A percentile compares a stretch with the other conserved stretches of the same genome.
These are phyloP conservation scores for Acrocalymma vagum DNA, from an alignment of 2,329 filamentous ascomycete species.

Conservation along the genomic window DNA sequence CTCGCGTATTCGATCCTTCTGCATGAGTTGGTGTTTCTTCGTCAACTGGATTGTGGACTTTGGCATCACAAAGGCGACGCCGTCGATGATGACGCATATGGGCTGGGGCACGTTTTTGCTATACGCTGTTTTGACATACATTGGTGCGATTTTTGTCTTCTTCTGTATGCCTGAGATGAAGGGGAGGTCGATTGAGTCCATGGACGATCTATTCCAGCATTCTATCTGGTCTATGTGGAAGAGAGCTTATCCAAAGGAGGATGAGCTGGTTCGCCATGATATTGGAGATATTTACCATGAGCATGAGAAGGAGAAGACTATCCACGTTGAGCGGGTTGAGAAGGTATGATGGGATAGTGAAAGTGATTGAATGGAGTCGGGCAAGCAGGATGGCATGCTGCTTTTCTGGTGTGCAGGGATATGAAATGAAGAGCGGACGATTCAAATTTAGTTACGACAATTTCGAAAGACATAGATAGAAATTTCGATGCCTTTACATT, in stretches of 20 bases:
- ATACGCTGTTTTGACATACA: conserved; percentile 47
- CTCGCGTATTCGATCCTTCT: conserved; percentile 38
- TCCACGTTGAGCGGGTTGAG: conserved; percentile 30
- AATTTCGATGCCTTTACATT: no score
- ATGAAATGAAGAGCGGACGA: no score
- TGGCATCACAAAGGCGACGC: conserved; percentile 39
- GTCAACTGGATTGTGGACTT: conserved; percentile 43
- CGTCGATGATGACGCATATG: conserved; percentile 47
- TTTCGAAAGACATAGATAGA: no score
- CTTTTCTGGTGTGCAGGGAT: no score
- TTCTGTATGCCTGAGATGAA: conserved; percentile 44
- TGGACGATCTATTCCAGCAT: conserved; percentile 45
- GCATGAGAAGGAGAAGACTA: conserved; percentile 13
- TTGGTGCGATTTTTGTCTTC: conserved; percentile 43
- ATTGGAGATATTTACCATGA: conserved; percentile 28
- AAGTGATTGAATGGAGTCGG: no score
- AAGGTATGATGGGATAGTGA: not conserved
- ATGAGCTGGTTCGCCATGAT: conserved; percentile 43
- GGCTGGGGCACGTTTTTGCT: conserved; percentile 49
- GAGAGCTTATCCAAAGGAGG: conserved; percentile 50
- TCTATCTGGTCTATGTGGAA: conserved; percentile 53
- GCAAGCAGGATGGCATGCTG: no score
- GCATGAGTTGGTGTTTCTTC: conserved; percentile 39
- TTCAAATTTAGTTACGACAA: no score
- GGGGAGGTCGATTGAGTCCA: conserved; percentile 41